phyloP scores from a whole-genome alignment of 106 monocot species.

The Xerophyta viscosa region DNA sequence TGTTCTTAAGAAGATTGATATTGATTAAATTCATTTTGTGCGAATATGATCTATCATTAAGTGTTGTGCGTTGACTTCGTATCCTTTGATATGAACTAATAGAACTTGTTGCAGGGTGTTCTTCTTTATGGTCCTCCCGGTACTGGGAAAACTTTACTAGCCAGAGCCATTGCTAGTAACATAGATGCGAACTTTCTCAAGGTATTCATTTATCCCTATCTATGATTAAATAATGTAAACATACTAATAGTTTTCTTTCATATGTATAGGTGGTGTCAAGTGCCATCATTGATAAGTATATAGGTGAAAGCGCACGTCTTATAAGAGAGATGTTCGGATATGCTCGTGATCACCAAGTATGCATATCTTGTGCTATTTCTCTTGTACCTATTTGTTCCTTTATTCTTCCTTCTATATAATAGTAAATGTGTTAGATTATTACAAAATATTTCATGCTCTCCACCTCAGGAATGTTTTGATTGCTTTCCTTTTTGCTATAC shows the following conservation, averaged over 20 bases:
- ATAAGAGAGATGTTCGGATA: slow-evolving; percentile 94
- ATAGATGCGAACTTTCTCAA: slow-evolving; percentile 95
- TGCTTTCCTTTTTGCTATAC: no score
- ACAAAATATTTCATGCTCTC: no score
- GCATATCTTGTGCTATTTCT: background rate
- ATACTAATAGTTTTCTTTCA: background rate
- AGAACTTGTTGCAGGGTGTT: slow-evolving; percentile 48
- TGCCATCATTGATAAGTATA: slow-evolving; percentile 95
- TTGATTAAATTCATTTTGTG: no score
- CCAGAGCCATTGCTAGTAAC: slow-evolving; percentile 90
- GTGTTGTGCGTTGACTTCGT: no score
- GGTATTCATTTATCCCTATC: no score
- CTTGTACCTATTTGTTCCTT: no score
- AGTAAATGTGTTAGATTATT: no score
- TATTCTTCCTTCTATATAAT: no score
- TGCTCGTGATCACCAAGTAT: slow-evolving; percentile 81
- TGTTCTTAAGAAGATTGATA: no score
- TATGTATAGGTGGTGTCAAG: slow-evolving; percentile 76
- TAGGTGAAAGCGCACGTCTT: slow-evolving; percentile 85
- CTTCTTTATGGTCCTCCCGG: slow-evolving; percentile 94
- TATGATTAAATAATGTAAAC: no score
- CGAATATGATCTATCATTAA: no score
- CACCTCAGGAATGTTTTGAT: no score
- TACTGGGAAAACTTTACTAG: slow-evolving; percentile 84
- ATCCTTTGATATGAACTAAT: background rate